These are phyloP conservation scores for Starmera caribaea DNA, from an alignment of 805 yeast species.

Conservation along the genomic window DNA sequence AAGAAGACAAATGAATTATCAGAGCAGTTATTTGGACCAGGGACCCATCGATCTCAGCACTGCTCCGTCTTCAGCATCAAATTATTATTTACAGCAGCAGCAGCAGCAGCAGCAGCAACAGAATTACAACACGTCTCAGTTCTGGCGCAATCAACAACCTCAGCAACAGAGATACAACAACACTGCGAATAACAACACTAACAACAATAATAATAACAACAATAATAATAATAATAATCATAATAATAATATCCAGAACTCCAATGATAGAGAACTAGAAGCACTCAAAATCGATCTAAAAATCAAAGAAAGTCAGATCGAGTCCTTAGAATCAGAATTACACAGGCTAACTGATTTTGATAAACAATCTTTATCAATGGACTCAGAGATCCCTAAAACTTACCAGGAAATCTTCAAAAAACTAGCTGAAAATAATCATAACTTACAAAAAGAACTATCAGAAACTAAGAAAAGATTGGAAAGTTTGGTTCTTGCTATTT, in stretches of 20 bases:
- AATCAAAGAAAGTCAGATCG: conserved; percentile 43
- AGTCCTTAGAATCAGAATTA: conserved; percentile 35
- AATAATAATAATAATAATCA: background rate
- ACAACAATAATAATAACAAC: background rate
- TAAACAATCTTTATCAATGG: background rate
- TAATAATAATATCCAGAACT: background rate
- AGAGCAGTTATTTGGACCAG: conserved; percentile 1
- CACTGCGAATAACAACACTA: background rate
- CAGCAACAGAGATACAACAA: background rate
- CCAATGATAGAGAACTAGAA: conserved; percentile 19
- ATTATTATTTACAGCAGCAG: conserved; percentile 1
- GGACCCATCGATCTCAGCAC: conserved; percentile 7
- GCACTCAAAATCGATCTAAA: conserved; percentile 39
- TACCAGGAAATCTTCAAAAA: conserved; percentile 38
- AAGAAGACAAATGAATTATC: background rate
- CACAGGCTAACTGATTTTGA: conserved; percentile 23
- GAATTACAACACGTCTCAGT: background rate
- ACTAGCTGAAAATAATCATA: conserved; percentile 36
- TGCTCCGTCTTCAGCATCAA: conserved; percentile 5
- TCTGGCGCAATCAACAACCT: background rate
- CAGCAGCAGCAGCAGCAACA: conserved; percentile 1
- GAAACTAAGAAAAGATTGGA: conserved; percentile 59
- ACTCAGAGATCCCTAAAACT: conserved; percentile 28
- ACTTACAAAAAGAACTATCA: conserved; percentile 40
- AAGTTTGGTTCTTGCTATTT: conserved; percentile 45